Base-by-base conservation (phyloP, 495 filamentous ascomycete genomes). In the Thozetella sp. region DNA sequence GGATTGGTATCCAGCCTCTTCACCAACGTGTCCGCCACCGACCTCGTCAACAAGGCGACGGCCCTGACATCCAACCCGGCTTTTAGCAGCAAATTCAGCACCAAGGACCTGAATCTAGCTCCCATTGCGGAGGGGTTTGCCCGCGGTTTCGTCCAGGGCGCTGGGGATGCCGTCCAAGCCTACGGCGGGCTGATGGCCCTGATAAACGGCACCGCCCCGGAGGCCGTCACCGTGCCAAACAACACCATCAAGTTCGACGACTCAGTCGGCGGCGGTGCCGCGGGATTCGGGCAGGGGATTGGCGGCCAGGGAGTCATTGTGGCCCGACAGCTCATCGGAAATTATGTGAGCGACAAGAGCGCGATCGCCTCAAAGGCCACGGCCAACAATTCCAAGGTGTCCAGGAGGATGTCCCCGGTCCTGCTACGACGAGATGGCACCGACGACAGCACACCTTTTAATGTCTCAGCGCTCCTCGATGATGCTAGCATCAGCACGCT, bases 271-370 rank as follows among this genome's bases (percentile, higher is more conserved):
- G 43, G 43, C 43, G 43, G 43, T 48, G 43, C 43, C 43, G 20
- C 43, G 43, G 43, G 43, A 4, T 48, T 48, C 43, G 43, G 43
- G 3, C 43, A 48, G n/a, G 43, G 43, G 9, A 11, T 48, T 20
- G 43, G 43, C 43, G 43, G 43, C 43, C 43, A 48, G n/a, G 43
- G 43, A 10, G 43, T 48, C 43, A 48, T 48, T 20, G 43, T 48
- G 11, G n/a, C n/a, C n/a, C 12, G 43, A n/a, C 43, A 48, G n/a
- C n/a, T 48, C 10, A 4, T 48, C 3, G 43, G 43, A 9, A n/a
- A n/a, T n/a, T n/a, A n/a, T 4, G 43, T 48, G 3, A 48, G 20
- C 43, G 43, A 3, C 12, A 48, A n/a, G 11, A n/a, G 11, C 9
- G 43, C 43, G 9, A n/a, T n/a, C n/a, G n/a, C 43, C 12, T 11